These are phyloP conservation scores for Vigna reflexopilosa DNA, from an alignment of 306 rosid species.

Conservation along the genomic window DNA sequence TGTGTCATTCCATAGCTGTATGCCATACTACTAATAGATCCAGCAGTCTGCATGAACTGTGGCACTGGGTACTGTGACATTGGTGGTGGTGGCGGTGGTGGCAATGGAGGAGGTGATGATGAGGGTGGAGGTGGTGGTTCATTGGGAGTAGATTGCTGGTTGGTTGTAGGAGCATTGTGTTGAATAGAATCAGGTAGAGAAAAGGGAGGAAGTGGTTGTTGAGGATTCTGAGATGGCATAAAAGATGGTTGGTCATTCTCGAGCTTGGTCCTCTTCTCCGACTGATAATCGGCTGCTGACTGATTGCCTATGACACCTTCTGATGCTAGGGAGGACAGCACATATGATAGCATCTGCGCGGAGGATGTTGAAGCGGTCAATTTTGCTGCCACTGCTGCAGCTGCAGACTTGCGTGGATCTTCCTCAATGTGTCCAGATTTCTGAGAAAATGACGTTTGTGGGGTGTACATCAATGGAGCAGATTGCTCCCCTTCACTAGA, in stretches of 20 bases:
- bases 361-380: slow-evolving; percentile 95
- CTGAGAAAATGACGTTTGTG: slow-evolving; percentile 57
- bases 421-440: slow-evolving; percentile 68
- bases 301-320: slow-evolving; percentile 88
- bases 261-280: slow-evolving; percentile 83
- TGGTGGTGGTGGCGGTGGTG: slow-evolving; percentile 89
- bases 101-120: slow-evolving; percentile 86
- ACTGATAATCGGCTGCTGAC: slow-evolving; percentile 64
- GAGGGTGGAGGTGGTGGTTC: slow-evolving; percentile 89
- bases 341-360: slow-evolving; percentile 91
- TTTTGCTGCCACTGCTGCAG: slow-evolving; percentile 99
- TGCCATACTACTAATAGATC: slow-evolving; percentile 60
- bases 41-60: slow-evolving; percentile 72
- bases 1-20: slow-evolving; percentile 69
- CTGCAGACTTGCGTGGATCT: slow-evolving; percentile 92
- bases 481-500: slow-evolving; percentile 75
- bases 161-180: slow-evolving; percentile 55
- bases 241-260: slow-evolving; percentile 70
- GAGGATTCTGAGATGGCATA: slow-evolving; percentile 64
- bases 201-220: slow-evolving; percentile 64
- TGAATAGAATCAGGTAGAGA: slow-evolving; percentile 64
- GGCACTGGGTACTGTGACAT: slow-evolving; percentile 71
- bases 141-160: slow-evolving; percentile 65
- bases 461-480: slow-evolving; percentile 79
- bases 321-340: slow-evolving; percentile 92